Conservation (phyloP, 768 basidiomycete genomes). For the Lactarius deliciosus region DNA sequence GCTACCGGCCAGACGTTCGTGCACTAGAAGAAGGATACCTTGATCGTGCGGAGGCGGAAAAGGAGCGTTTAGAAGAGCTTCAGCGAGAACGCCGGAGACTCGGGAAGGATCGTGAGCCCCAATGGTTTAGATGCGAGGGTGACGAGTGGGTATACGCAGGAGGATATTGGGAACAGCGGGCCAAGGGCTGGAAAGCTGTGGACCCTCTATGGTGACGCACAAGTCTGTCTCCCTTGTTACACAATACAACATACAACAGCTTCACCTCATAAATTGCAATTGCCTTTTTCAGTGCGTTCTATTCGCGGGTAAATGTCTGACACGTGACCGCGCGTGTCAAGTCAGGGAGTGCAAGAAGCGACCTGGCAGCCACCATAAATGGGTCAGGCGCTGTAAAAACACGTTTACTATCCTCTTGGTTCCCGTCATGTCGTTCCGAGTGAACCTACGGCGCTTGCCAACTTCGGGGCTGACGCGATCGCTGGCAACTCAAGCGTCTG, state of each 20-base stretch:
- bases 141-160: conserved; percentile 78
- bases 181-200: conserved; percentile 60
- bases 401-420: neutral
- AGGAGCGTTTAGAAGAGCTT: conserved; percentile 67
- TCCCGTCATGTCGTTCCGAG: conserved; percentile 24
- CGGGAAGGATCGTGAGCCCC: conserved; percentile 58
- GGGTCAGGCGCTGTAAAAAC: neutral
- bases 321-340: neutral
- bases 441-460: conserved; percentile 14
- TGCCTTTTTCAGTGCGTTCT: too few species aligned
- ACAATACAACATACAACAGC: neutral
- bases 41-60: conserved; percentile 69
- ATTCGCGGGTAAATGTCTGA: neutral
- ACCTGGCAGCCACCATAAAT: neutral
- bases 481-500: conserved; percentile 43
- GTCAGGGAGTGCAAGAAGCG: neutral
- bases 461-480: conserved; percentile 14
- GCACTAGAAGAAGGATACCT: conserved; percentile 78
- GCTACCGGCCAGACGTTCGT: conserved; percentile 76
- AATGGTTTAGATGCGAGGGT: conserved; percentile 71
- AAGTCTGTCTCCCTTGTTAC: neutral
- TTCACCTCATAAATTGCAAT: neutral
- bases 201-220: conserved; percentile 61
- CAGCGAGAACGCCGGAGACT: conserved; percentile 70
- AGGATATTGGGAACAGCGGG: conserved; percentile 81